Evolutionary conservation across 306 rosid species (phyloP).

Genomic region (Datisca glomerata): DNA sequence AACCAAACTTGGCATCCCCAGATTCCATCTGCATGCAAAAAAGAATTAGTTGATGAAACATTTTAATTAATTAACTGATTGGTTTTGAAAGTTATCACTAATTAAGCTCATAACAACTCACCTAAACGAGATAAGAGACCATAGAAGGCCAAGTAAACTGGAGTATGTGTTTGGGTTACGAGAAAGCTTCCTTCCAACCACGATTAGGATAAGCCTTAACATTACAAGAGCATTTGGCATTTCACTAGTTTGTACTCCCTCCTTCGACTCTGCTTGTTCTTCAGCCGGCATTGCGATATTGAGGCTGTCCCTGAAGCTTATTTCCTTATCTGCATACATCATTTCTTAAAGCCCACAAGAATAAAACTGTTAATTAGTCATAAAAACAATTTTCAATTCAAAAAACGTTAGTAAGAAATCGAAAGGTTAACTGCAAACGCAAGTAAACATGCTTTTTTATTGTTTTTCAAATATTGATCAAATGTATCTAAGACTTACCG

Average conservation of each 20-base stretch:
- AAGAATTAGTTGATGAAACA: neutral
- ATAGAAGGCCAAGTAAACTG: slow-evolving; percentile 23
- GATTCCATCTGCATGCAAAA: slow-evolving; percentile 20
- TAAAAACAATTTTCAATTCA: neutral
- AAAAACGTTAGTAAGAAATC: neutral
- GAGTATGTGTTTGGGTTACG: slow-evolving; percentile 40
- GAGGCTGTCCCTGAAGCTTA: slow-evolving; percentile 29
- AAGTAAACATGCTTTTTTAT: too few species aligned
- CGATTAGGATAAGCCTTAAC: slow-evolving; percentile 28
- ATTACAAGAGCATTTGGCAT: slow-evolving; percentile 26
- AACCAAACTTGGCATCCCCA: slow-evolving; percentile 36
- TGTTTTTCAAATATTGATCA: too few species aligned
- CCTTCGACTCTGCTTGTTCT: slow-evolving; percentile 2
- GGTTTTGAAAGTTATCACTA: too few species aligned
- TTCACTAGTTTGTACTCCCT: neutral
- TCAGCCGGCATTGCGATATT: slow-evolving; percentile 17
- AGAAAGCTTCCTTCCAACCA: slow-evolving; percentile 29
- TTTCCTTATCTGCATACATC: slow-evolving; percentile 17
- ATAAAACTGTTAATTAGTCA: neutral
- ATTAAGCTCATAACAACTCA: too few species aligned
- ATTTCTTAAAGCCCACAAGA: neutral
- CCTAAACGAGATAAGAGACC: slow-evolving; percentile 36
- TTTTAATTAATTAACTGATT: too few species aligned
- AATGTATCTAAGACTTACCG: too few species aligned
- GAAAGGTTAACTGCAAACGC: too few species aligned